These are phyloP conservation scores for Casuarina equisetifolia DNA, from an alignment of 306 rosid genomes.

Conservation along the genomic window DNA sequence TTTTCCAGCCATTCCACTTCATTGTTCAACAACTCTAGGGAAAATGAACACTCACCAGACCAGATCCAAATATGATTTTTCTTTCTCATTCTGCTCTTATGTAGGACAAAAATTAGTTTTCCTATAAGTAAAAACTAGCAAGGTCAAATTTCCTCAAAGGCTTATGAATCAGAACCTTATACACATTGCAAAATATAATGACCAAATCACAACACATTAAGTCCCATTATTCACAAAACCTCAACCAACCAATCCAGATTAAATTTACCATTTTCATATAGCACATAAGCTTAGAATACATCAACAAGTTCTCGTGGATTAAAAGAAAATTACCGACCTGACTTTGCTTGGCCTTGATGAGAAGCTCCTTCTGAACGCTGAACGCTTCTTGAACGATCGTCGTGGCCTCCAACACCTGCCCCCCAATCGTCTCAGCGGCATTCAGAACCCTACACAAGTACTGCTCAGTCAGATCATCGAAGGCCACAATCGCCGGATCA, in stretches of 20 bases:
- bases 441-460: constrained; percentile 45
- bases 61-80: not conserved
- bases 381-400: constrained; percentile 65
- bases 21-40: not conserved
- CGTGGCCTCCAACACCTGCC: constrained; percentile 61
- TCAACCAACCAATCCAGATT: not conserved
- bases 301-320: not conserved
- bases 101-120: not conserved
- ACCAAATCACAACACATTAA: no score
- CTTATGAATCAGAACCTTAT: no score
- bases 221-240: not conserved
- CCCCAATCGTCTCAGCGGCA: constrained; percentile 87
- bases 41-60: not conserved
- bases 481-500: constrained; percentile 73
- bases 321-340: constrained; percentile 50
- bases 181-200: no score
- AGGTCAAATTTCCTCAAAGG: not conserved
- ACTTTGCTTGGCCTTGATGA: constrained; percentile 58
- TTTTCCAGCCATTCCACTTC: not conserved
- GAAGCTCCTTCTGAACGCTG: constrained; percentile 63
- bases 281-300: not conserved
- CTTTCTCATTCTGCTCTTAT: not conserved
- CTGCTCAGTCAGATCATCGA: constrained; percentile 57
- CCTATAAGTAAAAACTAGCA: not conserved
- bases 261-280: not conserved